Conservation (phyloP, 768 basidiomycete species). For the Phaeotremella fagi region DNA sequence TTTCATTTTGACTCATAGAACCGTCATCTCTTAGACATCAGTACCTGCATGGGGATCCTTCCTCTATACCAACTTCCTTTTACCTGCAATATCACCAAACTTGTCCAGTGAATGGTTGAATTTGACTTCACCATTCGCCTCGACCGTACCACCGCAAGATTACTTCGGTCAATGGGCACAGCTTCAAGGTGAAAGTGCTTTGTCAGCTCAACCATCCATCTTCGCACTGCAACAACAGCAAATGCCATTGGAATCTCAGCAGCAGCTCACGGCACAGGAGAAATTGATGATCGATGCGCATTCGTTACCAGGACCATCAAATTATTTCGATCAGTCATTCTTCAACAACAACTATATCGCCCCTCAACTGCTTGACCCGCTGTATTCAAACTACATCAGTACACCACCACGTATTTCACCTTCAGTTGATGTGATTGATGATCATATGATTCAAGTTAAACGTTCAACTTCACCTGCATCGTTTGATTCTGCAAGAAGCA, state of each 20-base stretch:
- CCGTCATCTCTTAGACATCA: too few relatives aligned
- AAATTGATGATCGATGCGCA: too few relatives aligned
- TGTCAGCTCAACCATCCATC: background rate
- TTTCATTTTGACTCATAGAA: too few relatives aligned
- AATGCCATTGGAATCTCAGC: too few relatives aligned
- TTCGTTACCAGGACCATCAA: conserved; percentile 16
- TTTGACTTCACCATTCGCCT: background rate
- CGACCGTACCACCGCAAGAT: conserved; percentile 7
- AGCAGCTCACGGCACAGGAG: background rate
- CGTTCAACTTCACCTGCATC: conserved; percentile 21
- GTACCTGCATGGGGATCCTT: conserved; percentile 38
- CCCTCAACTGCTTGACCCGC: background rate
- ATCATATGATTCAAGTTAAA: conserved; percentile 5
- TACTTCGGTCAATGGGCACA: conserved; percentile 2
- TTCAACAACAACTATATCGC: background rate
- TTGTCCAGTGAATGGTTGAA: conserved; percentile 15
- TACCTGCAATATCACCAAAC: conserved; percentile 32
- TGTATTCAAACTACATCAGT: background rate
- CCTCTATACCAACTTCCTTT: conserved; percentile 37
- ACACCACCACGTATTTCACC: conserved; percentile 8
- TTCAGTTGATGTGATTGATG: conserved; percentile 19
- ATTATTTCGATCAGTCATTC: conserved; percentile 8
- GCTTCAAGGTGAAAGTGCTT: conserved; percentile 7
- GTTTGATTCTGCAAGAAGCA: conserved; percentile 1
- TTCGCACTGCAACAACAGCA: background rate